Evolutionary conservation across 495 filamentous ascomycete species (phyloP), one percentile per base, ranked within the genome.

Genomic region (Hypoxylon rickii): DNA sequence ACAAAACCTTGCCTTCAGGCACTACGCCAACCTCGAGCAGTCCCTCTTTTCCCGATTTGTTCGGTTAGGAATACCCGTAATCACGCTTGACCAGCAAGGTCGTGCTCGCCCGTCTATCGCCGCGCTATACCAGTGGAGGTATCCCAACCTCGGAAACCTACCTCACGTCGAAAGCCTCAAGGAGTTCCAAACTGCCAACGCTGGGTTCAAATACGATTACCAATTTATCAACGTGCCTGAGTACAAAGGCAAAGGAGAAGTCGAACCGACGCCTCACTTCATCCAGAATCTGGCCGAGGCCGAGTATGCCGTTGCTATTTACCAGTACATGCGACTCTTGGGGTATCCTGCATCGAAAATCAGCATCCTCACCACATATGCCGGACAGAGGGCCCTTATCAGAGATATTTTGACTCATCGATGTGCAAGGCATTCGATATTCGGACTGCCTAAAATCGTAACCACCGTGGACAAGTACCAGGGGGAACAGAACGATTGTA

Each of bases 401-500:
- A 83, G 83, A 61, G 94, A 99, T 75, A 90, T 97, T 5, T 68
- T 99, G 41, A 77, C 69, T n/a, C 89, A 96, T 65, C 81, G 94
- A 22, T 98, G 94, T 64, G 82, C 82, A 7, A 88, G 84, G 64
- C 95, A 89, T 58, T 72, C 84, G 2, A 73, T 99, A 20, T 99
- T 99, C 73, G 92, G 95, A 8, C 73, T 96, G 74, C 94, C 94
- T 32, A 88, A 86, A 69, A 86, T 89, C 39, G 90, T 99, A 19
- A 89, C 88, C 1, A 97, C 95, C 13, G 95, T 99, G 47, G 94
- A 99, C 72, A 96, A 95, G 70, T 99, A 97, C 63, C 94, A 99
- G 76, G 94, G 94, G 59, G 95, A 97, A 78, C 94, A 99, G 75
- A 99, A 97, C 73, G 94, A 97, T 65, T 97, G 91, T 95, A 75